phyloP scores from a whole-genome alignment of 1,139 yeast genomes.

The Magnusiomyces suaveolens region DNA sequence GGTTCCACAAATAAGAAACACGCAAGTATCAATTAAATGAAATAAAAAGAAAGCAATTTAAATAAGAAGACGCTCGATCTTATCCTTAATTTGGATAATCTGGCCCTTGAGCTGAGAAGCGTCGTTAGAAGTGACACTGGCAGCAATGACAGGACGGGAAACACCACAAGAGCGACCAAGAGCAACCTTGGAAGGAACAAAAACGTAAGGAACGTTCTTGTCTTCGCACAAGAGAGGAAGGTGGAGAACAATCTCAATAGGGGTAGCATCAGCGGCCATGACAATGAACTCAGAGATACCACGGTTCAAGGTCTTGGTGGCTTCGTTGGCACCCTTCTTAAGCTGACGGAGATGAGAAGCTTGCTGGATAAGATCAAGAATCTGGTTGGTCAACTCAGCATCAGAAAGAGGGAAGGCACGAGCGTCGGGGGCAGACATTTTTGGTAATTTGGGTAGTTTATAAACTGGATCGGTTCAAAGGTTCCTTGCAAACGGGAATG shows the following conservation, averaged over 20 bases:
- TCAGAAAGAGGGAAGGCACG: constrained; percentile 97
- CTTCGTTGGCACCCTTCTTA: constrained; percentile 99
- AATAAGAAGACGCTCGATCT: constrained; percentile 94
- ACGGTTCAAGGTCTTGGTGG: constrained; percentile 98
- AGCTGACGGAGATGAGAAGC: constrained; percentile 96
- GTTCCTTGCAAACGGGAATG: constrained; percentile 5
- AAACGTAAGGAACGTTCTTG: constrained; percentile 97
- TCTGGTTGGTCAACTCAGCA: constrained; percentile 89
- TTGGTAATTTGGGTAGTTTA: background rate
- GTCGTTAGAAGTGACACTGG: constrained; percentile 96
- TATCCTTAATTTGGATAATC: constrained; percentile 95
- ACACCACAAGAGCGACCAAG: constrained; percentile 99
- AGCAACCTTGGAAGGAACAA: constrained; percentile 97
- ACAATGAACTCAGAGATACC: constrained; percentile 99
- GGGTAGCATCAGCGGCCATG: constrained; percentile 99
- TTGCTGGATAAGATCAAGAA: constrained; percentile 95
- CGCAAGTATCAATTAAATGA: background rate
- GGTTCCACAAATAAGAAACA: too few relatives aligned
- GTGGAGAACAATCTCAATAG: constrained; percentile 95
- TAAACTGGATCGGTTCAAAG: constrained; percentile 2
- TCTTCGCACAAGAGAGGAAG: constrained; percentile 97
- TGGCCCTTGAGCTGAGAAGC: constrained; percentile 96
- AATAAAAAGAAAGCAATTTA: constrained; percentile 32
- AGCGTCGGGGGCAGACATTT: constrained; percentile 33
- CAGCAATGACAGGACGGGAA: constrained; percentile 98